phyloP scores from a whole-genome alignment of 2,329 filamentous ascomycete species.

The Aspergillus sp. region DNA sequence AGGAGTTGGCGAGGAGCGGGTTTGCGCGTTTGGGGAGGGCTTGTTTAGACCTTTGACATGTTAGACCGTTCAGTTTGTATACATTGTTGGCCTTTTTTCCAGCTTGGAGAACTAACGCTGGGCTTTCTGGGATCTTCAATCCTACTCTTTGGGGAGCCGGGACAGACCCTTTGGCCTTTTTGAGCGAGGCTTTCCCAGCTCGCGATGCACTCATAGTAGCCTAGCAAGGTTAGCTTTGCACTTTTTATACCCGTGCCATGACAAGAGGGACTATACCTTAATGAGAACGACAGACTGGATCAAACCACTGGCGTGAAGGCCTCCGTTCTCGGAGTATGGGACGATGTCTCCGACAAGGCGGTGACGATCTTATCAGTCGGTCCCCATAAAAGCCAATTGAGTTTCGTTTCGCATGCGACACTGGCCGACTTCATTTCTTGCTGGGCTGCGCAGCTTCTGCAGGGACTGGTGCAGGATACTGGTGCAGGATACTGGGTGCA shows the following conservation, averaged over 20 bases:
- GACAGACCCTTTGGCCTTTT: conserved; percentile 15
- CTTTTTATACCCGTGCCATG: too few relatives aligned
- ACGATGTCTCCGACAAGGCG: not conserved
- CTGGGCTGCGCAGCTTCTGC: not conserved
- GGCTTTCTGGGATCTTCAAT: conserved; percentile 3
- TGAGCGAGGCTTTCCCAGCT: conserved; percentile 14
- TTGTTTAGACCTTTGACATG: conserved; percentile 4
- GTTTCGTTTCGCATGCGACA: too few relatives aligned
- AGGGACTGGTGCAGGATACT: not conserved
- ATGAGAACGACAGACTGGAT: too few relatives aligned
- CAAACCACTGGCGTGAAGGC: too few relatives aligned
- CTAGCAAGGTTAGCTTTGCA: not conserved
- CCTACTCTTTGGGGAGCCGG: conserved; percentile 13
- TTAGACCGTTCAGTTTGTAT: conserved; percentile 1
- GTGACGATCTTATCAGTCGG: not conserved
- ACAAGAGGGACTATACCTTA: too few relatives aligned
- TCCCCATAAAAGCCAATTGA: not conserved
- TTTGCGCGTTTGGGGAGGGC: conserved; percentile 16
- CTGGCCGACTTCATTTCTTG: too few relatives aligned
- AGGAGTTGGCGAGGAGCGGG: conserved; percentile 17
- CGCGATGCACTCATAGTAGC: conserved; percentile 20
- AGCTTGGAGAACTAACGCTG: conserved; percentile 12
- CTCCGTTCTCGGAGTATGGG: not conserved
- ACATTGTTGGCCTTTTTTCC: not conserved
- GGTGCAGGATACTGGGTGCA: not conserved